These are phyloP conservation scores for Boletellus deceptivus DNA, from an alignment of 1,284 basidiomycete species.

Conservation along the genomic window DNA sequence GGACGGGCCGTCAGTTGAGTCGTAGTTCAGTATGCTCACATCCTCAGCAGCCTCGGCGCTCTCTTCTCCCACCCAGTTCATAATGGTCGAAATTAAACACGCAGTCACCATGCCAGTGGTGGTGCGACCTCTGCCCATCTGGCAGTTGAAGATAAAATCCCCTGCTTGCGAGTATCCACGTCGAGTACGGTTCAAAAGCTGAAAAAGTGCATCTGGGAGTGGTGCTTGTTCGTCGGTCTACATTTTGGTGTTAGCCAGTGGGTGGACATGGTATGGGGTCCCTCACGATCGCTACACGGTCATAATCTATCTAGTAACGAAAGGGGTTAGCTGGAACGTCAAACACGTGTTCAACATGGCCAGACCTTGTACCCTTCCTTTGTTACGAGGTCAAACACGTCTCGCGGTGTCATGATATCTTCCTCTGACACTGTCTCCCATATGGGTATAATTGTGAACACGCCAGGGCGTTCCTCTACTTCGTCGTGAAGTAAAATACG, in stretches of 20 bases:
- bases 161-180: slow-evolving; percentile 60
- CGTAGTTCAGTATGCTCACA: slow-evolving; percentile 46
- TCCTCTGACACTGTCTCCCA: slow-evolving; percentile 85
- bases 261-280: neutral
- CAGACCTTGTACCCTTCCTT: slow-evolving; percentile 72
- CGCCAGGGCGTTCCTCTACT: slow-evolving; percentile 88
- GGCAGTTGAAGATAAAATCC: slow-evolving; percentile 88
- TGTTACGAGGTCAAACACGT: slow-evolving; percentile 74
- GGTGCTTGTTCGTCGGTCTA: slow-evolving; percentile 97
- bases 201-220: slow-evolving; percentile 79
- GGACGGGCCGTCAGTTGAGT: slow-evolving; percentile 72
- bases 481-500: slow-evolving; percentile 94
- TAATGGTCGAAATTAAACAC: slow-evolving; percentile 80
- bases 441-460: slow-evolving; percentile 83
- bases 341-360: slow-evolving; percentile 12
- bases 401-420: slow-evolving; percentile 93
- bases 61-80: slow-evolving; percentile 53
- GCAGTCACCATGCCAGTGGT: slow-evolving; percentile 95
- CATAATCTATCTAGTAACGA: slow-evolving; percentile 76
- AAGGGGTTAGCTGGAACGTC: slow-evolving; percentile 7
- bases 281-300: slow-evolving; percentile 80
- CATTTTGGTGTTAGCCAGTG: slow-evolving; percentile 7
- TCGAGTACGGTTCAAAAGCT: slow-evolving; percentile 73
- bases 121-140: slow-evolving; percentile 79
- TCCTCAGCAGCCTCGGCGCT: slow-evolving; percentile 43